Base-by-base conservation (phyloP, 305 asterid genomes). In the Fraxinus ornus region DNA sequence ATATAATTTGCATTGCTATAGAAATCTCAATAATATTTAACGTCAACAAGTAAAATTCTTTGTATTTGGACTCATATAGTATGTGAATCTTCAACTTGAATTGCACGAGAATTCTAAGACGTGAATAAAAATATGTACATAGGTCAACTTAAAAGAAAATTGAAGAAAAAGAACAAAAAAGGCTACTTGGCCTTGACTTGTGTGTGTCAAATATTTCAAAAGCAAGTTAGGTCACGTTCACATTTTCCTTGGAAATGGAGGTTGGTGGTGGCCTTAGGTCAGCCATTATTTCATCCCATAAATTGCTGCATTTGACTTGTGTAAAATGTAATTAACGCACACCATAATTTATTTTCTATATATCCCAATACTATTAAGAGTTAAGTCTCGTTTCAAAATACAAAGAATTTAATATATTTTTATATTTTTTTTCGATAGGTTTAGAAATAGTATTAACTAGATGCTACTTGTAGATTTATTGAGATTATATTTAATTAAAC, bases 221-320 rank as follows among this genome's bases (percentile, higher is more conserved):
- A 73, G 36, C n/a, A 19, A 76, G 85, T 82, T 85, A 68, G 86
- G 86, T 66, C 49, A 79, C 72, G 32, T 36, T 75, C 80, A 36
- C 76, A 60, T 52, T 73, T 74, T 78, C 37, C 57, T 41, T 33
- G 81, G 66, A 79, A 74, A 47, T 35, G 37, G 74, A 78, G n/a
- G 76, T 12, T n/a, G 26, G 55, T 78, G 52, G 15, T 22, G 13
- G 37, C 35, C 60, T 49, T 49, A 60, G 71, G 71, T 21, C 15
- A 60, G 71, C 71, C 30, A 19, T 13, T 0, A 44, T 13, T 47
- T 13, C 19, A 49, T 60, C 32, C 71, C 64, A 17, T 5, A 55
- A 60, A 21, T 60, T 60, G 15, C 2, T 60, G 71, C 71, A 21
- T 21, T 60, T 60, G 70, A 60, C 70, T 57, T 57, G 26, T n/a